These are phyloP conservation scores for Hansenula sp. DNA, from an alignment of 1,139 yeast species.

Conservation along the genomic window DNA sequence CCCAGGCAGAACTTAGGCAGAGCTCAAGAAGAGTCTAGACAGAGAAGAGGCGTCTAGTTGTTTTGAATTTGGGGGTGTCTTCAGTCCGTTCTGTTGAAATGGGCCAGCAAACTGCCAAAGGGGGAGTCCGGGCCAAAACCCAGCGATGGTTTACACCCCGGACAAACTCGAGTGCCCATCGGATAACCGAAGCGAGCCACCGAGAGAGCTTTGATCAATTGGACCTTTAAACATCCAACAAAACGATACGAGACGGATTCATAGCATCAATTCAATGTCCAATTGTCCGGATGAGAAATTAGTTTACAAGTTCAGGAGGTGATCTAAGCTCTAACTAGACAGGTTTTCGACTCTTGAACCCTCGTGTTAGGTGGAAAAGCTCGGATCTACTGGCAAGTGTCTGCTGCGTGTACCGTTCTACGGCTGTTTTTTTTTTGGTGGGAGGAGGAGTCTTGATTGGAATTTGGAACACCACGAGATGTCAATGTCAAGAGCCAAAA, in stretches of 20 bases:
- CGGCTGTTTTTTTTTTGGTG: background rate
- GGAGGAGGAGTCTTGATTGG: too few species aligned
- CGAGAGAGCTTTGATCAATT: background rate
- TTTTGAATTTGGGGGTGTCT: background rate
- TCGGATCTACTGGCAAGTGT: background rate
- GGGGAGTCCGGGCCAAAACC: background rate
- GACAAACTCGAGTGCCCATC: background rate
- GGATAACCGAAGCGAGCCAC: background rate
- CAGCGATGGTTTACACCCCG: background rate
- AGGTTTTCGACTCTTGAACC: too few species aligned
- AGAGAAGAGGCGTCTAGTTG: background rate
- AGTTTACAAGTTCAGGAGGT: too few species aligned
- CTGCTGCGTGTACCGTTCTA: background rate
- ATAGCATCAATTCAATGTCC: too few species aligned
- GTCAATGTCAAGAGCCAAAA: too few species aligned
- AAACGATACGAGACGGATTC: too few species aligned
- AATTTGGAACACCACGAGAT: too few species aligned
- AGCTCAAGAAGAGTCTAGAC: background rate
- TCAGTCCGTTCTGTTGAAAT: background rate
- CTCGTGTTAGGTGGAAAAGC: too few species aligned
- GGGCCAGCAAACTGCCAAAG: background rate
- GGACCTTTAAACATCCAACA: too few species aligned
- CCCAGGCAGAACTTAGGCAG: background rate
- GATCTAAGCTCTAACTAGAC: too few species aligned
- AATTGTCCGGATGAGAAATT: too few species aligned